These are phyloP conservation scores for Diophrys sp. DNA, from an alignment of 73 alveolate genomes.

Conservation along the genomic window DNA sequence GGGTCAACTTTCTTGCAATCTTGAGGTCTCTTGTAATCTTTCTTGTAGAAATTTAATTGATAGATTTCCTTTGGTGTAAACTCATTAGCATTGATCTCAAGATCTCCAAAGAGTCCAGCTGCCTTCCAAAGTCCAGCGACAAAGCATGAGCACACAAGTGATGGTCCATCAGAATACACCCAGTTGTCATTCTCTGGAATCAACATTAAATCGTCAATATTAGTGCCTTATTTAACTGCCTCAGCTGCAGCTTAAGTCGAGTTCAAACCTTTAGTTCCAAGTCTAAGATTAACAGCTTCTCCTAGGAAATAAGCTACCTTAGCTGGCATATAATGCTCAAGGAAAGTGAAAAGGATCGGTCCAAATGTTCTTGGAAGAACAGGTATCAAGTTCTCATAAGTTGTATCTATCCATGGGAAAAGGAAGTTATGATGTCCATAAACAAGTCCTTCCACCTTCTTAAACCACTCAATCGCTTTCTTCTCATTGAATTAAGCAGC, in stretches of 20 bases:
- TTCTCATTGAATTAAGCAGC: slow-evolving; percentile 78
- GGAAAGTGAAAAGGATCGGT: slow-evolving; percentile 63
- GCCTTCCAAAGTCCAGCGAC: slow-evolving; percentile 87
- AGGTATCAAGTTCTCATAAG: slow-evolving; percentile 78
- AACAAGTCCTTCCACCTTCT: slow-evolving; percentile 88
- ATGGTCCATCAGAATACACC: slow-evolving; percentile 85
- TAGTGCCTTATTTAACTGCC: slow-evolving; percentile 73
- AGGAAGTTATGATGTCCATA: slow-evolving; percentile 95
- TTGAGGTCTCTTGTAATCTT: slow-evolving; percentile 66
- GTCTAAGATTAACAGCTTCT: slow-evolving; percentile 82
- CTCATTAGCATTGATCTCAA: slow-evolving; percentile 75
- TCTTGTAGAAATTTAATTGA: slow-evolving; percentile 71
- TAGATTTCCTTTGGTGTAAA: slow-evolving; percentile 87
- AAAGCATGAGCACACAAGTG: slow-evolving; percentile 78
- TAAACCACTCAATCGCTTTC: slow-evolving; percentile 83
- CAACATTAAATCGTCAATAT: slow-evolving; percentile 76
- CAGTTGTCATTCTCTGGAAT: slow-evolving; percentile 87
- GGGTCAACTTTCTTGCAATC: slow-evolving; percentile 87
- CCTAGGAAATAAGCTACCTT: slow-evolving; percentile 64
- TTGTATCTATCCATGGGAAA: slow-evolving; percentile 93
- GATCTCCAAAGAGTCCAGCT: slow-evolving; percentile 89
- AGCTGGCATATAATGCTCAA: slow-evolving; percentile 70
- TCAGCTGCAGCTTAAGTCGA: slow-evolving; percentile 64
- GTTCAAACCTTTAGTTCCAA: slow-evolving; percentile 81
- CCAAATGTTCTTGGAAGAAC: slow-evolving; percentile 61